Percentiles rank a stretch among this genome's conserved stretches.
phyloP scores from a whole-genome alignment of 2,329 filamentous ascomycete genomes.

The Chaetomiaceae sp. region DNA sequence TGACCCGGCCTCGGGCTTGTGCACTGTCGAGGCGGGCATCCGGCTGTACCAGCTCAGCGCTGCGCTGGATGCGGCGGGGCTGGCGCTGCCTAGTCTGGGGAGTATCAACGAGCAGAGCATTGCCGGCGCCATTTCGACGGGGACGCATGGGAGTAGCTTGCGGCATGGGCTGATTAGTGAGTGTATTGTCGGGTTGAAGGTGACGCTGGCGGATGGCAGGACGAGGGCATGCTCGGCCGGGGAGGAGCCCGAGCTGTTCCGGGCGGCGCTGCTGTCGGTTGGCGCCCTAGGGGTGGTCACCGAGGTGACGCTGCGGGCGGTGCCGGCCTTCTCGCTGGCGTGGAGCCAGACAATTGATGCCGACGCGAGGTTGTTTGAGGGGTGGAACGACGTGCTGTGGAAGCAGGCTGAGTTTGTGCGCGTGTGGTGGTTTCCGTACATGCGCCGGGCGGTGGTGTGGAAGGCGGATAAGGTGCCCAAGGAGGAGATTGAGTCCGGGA shows the following conservation, averaged over 20 bases:
- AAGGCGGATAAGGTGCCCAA: conserved; percentile 53
- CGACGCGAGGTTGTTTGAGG: conserved; percentile 62
- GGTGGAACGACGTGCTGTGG: conserved; percentile 76
- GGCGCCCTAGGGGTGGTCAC: conserved; percentile 88
- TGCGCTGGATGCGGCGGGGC: conserved; percentile 66
- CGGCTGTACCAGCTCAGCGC: conserved; percentile 70
- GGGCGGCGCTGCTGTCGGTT: conserved; percentile 79
- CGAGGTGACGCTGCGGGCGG: conserved; percentile 79
- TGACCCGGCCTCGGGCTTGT: conserved; percentile 59
- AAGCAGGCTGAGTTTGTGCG: conserved; percentile 80
- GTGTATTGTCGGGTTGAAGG: conserved; percentile 66
- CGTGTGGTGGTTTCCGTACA: conserved; percentile 98
- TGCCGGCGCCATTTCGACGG: conserved; percentile 86
- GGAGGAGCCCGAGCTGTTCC: conserved; percentile 74
- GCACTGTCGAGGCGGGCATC: conserved; percentile 85
- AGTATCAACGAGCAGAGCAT: conserved; percentile 95
- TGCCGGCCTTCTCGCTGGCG: conserved; percentile 74
- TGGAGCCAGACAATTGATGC: conserved; percentile 79
- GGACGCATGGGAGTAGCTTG: conserved; percentile 86
- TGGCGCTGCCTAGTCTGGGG: conserved; percentile 87
- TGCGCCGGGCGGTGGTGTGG: conserved; percentile 83
- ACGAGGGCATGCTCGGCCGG: conserved; percentile 64
- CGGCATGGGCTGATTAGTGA: conserved; percentile 81
- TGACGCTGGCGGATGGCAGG: conserved; percentile 77
- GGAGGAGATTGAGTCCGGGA: conserved; percentile 42